A percentile compares a stretch with the other conserved stretches of the same genome.
Evolutionary conservation across 305 asterid species (phyloP).

Genomic region (Rubia tinctorum): DNA sequence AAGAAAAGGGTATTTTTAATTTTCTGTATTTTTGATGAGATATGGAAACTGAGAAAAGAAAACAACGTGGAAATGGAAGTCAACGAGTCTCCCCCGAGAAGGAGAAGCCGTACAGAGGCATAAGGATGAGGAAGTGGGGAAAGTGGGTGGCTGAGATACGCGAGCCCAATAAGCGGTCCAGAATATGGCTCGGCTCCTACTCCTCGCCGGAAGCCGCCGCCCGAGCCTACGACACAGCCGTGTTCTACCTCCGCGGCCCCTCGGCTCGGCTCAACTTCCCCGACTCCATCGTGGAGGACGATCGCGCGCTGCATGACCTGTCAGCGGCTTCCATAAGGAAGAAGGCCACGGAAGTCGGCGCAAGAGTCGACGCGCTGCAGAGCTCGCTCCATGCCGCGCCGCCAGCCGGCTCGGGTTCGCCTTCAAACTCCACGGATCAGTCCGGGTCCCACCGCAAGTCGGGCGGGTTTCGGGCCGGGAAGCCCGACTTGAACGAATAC

Average conservation of each 20-base stretch:
- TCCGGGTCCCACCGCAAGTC: slow-evolving; percentile 12
- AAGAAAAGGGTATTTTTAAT: neutral
- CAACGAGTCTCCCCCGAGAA: slow-evolving; percentile 34
- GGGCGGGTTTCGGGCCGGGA: slow-evolving; percentile 27
- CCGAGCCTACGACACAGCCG: slow-evolving; percentile 96
- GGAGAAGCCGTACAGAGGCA: slow-evolving; percentile 78
- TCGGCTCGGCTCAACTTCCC: slow-evolving; percentile 93
- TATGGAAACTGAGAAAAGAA: slow-evolving; percentile 55
- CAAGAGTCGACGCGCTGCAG: slow-evolving; percentile 81
- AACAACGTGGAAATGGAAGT: slow-evolving; percentile 29
- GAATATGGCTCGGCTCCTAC: slow-evolving; percentile 95
- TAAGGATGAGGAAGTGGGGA: slow-evolving; percentile 99
- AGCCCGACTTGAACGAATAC: slow-evolving; percentile 79
- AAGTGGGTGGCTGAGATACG: slow-evolving; percentile 96
- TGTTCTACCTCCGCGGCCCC: slow-evolving; percentile 80
- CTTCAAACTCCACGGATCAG: slow-evolving; percentile 22
- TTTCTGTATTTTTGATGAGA: slow-evolving; percentile 4
- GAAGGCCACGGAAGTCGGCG: slow-evolving; percentile 89
- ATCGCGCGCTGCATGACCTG: slow-evolving; percentile 32
- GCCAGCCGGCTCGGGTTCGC: neutral
- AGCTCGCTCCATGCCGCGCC: slow-evolving; percentile 12
- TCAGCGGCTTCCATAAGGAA: slow-evolving; percentile 84
- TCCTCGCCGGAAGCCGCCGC: slow-evolving; percentile 93
- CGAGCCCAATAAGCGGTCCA: slow-evolving; percentile 85
- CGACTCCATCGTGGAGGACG: slow-evolving; percentile 39